A percentile compares a stretch with the other conserved stretches of the same genome.
Evolutionary conservation across 106 monocot species (phyloP).

Genomic region (Phalaenopsis equestris): DNA sequence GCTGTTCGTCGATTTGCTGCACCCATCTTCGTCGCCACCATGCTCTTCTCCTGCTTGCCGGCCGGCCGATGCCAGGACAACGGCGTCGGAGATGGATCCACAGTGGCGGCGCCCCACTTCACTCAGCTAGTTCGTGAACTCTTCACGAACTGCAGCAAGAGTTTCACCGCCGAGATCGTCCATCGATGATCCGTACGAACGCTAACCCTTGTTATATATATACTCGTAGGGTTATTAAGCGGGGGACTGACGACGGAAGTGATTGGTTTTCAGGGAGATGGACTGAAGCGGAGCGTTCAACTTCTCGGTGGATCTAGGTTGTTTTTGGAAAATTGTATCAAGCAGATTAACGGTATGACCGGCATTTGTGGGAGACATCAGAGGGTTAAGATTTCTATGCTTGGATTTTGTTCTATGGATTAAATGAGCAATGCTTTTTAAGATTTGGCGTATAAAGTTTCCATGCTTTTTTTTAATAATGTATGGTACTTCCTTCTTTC

Average conservation of each 20-base stretch:
- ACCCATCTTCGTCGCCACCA: not conserved
- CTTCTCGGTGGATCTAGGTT: constrained; percentile 22
- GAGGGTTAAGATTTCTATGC: not conserved
- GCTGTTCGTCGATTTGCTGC: not conserved
- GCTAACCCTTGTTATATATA: not conserved
- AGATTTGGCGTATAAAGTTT: too few species aligned
- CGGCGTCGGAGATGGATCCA: not conserved
- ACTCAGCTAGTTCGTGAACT: not conserved
- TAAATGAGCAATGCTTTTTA: too few species aligned
- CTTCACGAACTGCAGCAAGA: constrained; percentile 13
- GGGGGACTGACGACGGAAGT: not conserved
- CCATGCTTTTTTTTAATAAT: too few species aligned
- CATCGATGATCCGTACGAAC: constrained; percentile 26
- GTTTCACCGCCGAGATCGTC: not conserved
- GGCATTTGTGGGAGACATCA: not conserved
- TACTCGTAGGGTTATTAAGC: not conserved
- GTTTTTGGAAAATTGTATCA: constrained; percentile 22
- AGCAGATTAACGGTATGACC: not conserved
- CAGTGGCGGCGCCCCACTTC: constrained; percentile 3
- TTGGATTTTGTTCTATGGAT: too few species aligned
- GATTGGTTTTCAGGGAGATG: constrained; percentile 13
- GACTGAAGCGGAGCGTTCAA: constrained; percentile 35
- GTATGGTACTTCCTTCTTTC: too few species aligned
- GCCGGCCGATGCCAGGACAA: constrained; percentile 8
- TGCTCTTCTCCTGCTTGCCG: not conserved